Base-by-base conservation (phyloP, 2,329 filamentous ascomycete species). In the Apiospora phragmitis region DNA sequence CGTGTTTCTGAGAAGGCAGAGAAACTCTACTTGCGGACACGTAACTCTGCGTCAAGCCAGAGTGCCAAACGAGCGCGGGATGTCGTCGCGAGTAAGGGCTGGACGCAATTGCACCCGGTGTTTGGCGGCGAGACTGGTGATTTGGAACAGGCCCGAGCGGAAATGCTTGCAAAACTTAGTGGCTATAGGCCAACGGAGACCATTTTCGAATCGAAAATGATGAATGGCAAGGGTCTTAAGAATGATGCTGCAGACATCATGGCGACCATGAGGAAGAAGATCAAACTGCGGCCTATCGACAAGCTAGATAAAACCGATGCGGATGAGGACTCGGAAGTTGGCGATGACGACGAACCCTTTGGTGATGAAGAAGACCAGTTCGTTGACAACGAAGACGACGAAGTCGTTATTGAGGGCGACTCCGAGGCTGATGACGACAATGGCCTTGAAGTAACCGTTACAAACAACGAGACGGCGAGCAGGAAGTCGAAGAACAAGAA, bases 181-280 rank as follows among this genome's bases (percentile, higher is more conserved):
- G 92, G 92, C 1, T 99, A 96, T 83, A 90, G 94, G 75, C 96
- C 97, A 0, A 87, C 91, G 59, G 96, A 99, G 81, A 98, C 95
- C 0, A 94, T 99, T n/a, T 99, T 99, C 76, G 96, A 99, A 81
- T 67, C 68, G 24, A 71, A 69, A 55, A 42, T 72, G 69, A 66
- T 62, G 65, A 69, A 69, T 21, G 69, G 65, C 43, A 72, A 65
- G 71, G 47, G 38, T 24, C 35, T 82, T 9, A 81, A 81, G 68
- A 77, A 79, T 35, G 88, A 89, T 76, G 86, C 87, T 49, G 87
- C 86, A 32, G 88, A 90, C 70, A 82, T 91, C 67, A 89, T 91
- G 85, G 84, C 85, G 72, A 85, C 86, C 69, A 86, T 85, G 79
- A 84, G 86, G 77, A 83, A 83, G 78, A 89, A 85, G 81, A 91